Conservation (phyloP, 2,329 filamentous ascomycete genomes). For the Aspergillus fijiensis region DNA sequence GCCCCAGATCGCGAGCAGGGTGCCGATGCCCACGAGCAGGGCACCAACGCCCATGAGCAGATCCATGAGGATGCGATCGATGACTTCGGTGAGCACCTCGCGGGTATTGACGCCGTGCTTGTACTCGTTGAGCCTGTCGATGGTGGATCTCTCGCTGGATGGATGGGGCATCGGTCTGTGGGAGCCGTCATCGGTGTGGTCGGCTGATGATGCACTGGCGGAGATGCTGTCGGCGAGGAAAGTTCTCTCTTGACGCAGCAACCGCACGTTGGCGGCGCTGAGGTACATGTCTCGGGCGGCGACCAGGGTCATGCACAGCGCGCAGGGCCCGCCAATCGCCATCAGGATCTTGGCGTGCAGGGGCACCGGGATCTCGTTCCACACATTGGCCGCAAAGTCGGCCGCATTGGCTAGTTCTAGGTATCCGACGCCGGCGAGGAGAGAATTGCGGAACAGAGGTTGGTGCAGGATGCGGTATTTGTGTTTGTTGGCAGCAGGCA, state of each 20-base stretch:
- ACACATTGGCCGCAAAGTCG: constrained; percentile 60
- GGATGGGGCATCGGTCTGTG: constrained; percentile 11
- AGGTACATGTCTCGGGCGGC: constrained; percentile 48
- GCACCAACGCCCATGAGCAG: constrained; percentile 51
- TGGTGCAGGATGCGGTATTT: constrained; percentile 20
- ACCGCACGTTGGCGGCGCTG: constrained; percentile 49
- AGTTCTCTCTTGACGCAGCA: constrained; percentile 47
- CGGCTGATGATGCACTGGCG: background rate
- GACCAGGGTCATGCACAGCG: constrained; percentile 48
- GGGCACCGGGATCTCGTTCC: constrained; percentile 55
- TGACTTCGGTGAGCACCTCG: constrained; percentile 52
- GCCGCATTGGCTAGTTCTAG: constrained; percentile 57
- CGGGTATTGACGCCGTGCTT: constrained; percentile 47
- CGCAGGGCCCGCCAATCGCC: constrained; percentile 53
- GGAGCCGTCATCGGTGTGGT: constrained; percentile 12
- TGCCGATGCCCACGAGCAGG: constrained; percentile 52
- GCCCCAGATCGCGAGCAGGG: constrained; percentile 56
- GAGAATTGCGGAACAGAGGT: constrained; percentile 35
- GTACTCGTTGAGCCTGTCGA: background rate
- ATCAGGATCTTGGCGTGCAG: constrained; percentile 50
- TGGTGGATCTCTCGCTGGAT: constrained; percentile 35
- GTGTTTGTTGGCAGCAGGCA: constrained; percentile 10
- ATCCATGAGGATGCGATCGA: constrained; percentile 55
- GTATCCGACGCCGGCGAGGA: constrained; percentile 48
- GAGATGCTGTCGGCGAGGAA: constrained; percentile 24